Evolutionary conservation across 2,329 filamentous ascomycete genomes (phyloP).

Genomic region (Penicillium vulpinum): DNA sequence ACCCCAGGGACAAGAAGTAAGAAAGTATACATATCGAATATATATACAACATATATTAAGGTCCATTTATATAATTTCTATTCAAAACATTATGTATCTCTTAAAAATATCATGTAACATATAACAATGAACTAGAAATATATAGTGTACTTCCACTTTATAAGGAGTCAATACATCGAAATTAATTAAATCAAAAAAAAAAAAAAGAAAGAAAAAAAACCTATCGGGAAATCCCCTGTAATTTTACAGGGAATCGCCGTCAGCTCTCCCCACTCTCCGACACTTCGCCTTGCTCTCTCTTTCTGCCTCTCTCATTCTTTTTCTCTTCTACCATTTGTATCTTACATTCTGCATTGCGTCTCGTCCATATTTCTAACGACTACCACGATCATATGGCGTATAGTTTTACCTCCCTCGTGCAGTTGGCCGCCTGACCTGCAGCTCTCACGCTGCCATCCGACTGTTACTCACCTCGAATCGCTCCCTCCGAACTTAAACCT

Average conservation of each 20-base stretch:
- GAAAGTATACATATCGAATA: too few relatives aligned
- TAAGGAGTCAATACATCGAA: neutral
- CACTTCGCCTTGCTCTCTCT: constrained; percentile 22
- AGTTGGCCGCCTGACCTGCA: constrained; percentile 42
- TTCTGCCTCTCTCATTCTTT: constrained; percentile 13
- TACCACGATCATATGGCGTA: constrained; percentile 36
- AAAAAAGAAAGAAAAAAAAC: neutral
- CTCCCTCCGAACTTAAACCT: constrained; percentile 11
- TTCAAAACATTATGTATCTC: neutral
- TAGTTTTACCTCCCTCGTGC: constrained; percentile 31
- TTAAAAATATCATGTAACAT: neutral
- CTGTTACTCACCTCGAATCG: constrained; percentile 25
- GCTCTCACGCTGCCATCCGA: constrained; percentile 39
- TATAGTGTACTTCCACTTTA: neutral
- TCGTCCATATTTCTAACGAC: constrained; percentile 7
- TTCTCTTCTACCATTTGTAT: constrained; percentile 3
- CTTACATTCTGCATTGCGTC: neutral
- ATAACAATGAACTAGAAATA: too few relatives aligned
- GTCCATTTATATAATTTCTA: too few relatives aligned
- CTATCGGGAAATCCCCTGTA: constrained; percentile 22
- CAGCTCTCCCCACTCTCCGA: constrained; percentile 28
- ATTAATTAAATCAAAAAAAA: neutral
- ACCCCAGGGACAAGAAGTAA: neutral
- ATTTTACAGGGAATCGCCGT: constrained; percentile 19
- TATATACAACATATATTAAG: too few relatives aligned